Base-by-base conservation (phyloP, 2,329 filamentous ascomycete genomes). In the Fusarium albidum region DNA sequence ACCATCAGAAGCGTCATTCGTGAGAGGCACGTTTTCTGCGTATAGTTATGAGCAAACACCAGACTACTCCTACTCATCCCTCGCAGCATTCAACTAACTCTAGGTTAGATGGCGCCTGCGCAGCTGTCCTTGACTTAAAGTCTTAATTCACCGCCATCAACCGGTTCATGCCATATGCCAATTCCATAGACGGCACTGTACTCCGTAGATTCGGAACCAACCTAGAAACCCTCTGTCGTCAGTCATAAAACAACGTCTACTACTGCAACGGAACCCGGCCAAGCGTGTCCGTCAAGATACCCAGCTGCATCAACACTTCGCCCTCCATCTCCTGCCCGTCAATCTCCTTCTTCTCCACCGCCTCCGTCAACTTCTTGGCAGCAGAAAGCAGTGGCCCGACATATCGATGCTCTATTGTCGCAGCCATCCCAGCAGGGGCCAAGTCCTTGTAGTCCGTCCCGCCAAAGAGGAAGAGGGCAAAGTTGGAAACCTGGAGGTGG, bases 401-500 rank as follows among this genome's bases (percentile, higher is more conserved):
- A 67, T 85, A 88, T 26, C 85, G 75, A 63, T 85, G 79, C 66
- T 83, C 80, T 17, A 87, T 80, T 1, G 83, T 80, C 9, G 78
- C 76, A 1, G 79, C 77, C 80, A 86, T 84, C 1, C 82, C 82
- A 3, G 71, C 72, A 2, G 85, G 85, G 9, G 84, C 76, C 6
- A 86, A 67, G 37, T 78, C 71, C 48, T 69, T 72, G 67, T 77
- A 80, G 15, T 70, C 72, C 29, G 73, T 69, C 8, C 78, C 75
- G 5, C 73, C 72, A 63, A 82, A 80, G 15, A 87, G 70, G 59
- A 87, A 83, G 45, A 83, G 77, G 8, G 81, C 79, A 68, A 88
- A 86, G 62, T 87, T 88, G 52, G 81, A 80, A 0, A 81, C 81
- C 60, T 87, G 83, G 56, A 87, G 72, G 46, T 87, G 74, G 55